A percentile compares a stretch with the other conserved stretches of the same genome.
Evolutionary conservation across 2,329 filamentous ascomycete species (phyloP).

Genomic region (Colletotrichum destructivum): DNA sequence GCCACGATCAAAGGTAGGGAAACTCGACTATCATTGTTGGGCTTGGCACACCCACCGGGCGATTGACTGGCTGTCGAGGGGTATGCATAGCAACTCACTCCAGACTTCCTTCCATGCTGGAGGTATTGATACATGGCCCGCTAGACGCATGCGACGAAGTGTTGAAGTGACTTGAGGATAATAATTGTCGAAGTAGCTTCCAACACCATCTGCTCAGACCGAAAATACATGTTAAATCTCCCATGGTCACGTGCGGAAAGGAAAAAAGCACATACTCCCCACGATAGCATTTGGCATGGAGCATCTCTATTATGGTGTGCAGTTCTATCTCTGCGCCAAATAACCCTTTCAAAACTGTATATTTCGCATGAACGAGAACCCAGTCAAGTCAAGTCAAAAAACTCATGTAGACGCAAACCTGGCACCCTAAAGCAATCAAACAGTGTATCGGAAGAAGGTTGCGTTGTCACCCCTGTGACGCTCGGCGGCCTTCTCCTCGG

Average conservation of each 20-base stretch:
- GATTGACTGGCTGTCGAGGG: too few relatives aligned
- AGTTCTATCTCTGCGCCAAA: neutral
- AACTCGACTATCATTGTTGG: neutral
- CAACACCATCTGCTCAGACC: too few relatives aligned
- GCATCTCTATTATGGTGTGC: neutral
- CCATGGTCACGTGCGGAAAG: too few relatives aligned
- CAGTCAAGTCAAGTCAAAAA: neutral
- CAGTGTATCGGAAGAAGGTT: slow-evolving; percentile 68
- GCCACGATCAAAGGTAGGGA: neutral
- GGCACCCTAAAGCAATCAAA: slow-evolving; percentile 50
- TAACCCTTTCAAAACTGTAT: neutral
- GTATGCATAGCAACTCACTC: neutral
- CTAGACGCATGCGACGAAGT: neutral
- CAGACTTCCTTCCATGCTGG: neutral
- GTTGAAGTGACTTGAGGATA: too few relatives aligned
- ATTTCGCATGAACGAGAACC: neutral
- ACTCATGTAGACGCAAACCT: neutral
- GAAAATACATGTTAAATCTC: too few relatives aligned
- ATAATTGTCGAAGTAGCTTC: too few relatives aligned
- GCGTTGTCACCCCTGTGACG: slow-evolving; percentile 70
- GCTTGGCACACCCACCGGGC: neutral
- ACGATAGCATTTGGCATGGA: neutral
- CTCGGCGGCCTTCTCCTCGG: slow-evolving; percentile 68
- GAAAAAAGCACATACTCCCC: too few relatives aligned
- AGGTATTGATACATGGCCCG: neutral